Conservation (phyloP, 2,329 filamentous ascomycete genomes). For the Aureobasidium melanogenum region DNA sequence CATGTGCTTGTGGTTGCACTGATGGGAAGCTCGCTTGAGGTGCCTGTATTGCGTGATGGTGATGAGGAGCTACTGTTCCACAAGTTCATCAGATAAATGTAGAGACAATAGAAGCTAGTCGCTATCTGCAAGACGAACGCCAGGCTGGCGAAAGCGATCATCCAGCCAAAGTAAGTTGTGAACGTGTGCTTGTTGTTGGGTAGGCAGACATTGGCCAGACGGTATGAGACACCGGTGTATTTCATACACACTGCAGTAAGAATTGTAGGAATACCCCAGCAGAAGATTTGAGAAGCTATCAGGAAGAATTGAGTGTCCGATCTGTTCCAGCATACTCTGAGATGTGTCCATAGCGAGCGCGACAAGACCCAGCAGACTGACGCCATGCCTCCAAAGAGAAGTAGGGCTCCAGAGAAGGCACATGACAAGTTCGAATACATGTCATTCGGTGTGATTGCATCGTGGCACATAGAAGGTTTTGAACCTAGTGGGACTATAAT, state of each 20-base stretch:
- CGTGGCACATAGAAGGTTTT: conserved; percentile 64
- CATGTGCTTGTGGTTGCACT: background rate
- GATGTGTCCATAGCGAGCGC: conserved; percentile 27
- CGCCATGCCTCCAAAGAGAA: conserved; percentile 70
- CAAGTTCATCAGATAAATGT: conserved; percentile 22
- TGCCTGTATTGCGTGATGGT: background rate
- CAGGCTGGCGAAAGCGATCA: conserved; percentile 24
- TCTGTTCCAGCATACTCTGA: conserved; percentile 26
- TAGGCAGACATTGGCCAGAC: conserved; percentile 26
- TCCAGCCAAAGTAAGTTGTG: conserved; percentile 29
- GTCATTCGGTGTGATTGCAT: conserved; percentile 74
- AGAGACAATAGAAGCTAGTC: conserved; percentile 28
- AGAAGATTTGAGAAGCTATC: conserved; percentile 20
- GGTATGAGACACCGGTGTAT: conserved; percentile 26
- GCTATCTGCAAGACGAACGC: conserved; percentile 25
- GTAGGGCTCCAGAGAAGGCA: conserved; percentile 66
- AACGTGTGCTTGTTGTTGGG: conserved; percentile 28
- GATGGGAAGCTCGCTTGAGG: background rate
- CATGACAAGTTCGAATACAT: conserved; percentile 69
- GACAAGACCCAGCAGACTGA: conserved; percentile 60
- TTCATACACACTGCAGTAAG: conserved; percentile 21
- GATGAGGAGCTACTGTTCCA: background rate
- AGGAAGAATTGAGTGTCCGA: conserved; percentile 24
- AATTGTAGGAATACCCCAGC: conserved; percentile 21
- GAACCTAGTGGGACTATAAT: conserved; percentile 72